Evolutionary conservation across 2,329 filamentous ascomycete genomes (phyloP), one percentile per base, ranked within the genome.

Genomic region (Celoporthe dispersa): DNA sequence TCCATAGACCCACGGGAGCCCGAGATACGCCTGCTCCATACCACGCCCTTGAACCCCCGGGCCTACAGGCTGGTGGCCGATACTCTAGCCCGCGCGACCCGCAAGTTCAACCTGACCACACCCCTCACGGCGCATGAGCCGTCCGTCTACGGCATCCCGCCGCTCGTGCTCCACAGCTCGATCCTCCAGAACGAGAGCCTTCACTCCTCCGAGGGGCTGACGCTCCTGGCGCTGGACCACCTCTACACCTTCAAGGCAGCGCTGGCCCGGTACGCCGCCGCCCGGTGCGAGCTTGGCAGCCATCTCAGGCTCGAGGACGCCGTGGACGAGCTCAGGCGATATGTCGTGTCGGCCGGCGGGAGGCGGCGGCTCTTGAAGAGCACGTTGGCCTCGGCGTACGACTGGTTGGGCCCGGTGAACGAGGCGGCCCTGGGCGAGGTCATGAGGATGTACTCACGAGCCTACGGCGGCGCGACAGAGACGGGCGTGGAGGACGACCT

Each of bases 241-340:
- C 78, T 90, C 61, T 92, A 90, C 79, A 88, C 86, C 57, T 88
- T 92, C 80, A 90, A 90, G 77, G 82, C 83, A 62, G 87, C 88
- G 0, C 82, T 91, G 14, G 83, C 86, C 25, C 84, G 84, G 73
- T 90, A 90, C 76, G 83, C 86, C 5, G 82, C 81, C 69, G 84
- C 82, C 1, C 69, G 61, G 37, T 28, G 51, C n/a, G 44, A 70
- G 25, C 33, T 57, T 19, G 78, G 77, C 25, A 80, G 80, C 48
- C 79, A 79, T 14, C 76, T 81, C 41, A 82, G 84, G 14, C 82
- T 91, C 11, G 87, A 90, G 73, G 84, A 88, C 63, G 87, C 89
- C 37, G 87, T 91, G 63, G 88, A 91, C 76, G 88, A 90, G 76
- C 82, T 91, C 51, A 84, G 88, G 2, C 84, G 88, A 5, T 83